phyloP scores from a whole-genome alignment of 208 protist species.

The Leishmania gerbilli region DNA sequence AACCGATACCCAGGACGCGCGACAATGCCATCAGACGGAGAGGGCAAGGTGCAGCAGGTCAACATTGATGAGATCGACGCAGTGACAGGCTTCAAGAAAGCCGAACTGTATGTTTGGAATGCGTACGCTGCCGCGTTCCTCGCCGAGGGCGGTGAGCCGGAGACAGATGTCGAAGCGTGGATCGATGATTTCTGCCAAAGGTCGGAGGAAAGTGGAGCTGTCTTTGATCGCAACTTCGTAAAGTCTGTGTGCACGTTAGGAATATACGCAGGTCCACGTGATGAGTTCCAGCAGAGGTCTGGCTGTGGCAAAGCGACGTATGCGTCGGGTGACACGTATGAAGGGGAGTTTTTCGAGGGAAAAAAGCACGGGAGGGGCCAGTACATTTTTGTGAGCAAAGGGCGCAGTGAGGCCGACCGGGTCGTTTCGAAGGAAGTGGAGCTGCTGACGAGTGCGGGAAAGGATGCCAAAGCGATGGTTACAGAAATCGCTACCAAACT shows the following conservation, averaged over 20 bases:
- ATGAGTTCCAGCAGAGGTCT: constrained; percentile 91
- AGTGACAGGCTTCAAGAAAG: constrained; percentile 78
- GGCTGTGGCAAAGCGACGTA: constrained; percentile 87
- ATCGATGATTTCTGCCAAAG: constrained; percentile 77
- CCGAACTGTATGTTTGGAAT: constrained; percentile 80
- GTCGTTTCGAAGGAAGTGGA: constrained; percentile 72
- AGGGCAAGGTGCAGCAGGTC: constrained; percentile 24
- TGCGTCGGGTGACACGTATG: constrained; percentile 83
- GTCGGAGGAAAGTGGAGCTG: constrained; percentile 55
- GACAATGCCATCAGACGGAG: constrained; percentile 13
- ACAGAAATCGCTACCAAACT: constrained; percentile 50
- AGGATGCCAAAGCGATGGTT: constrained; percentile 22
- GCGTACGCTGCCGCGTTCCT: constrained; percentile 69
- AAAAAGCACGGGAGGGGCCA: constrained; percentile 86
- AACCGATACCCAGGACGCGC: neutral
- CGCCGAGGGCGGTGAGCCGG: constrained; percentile 57
- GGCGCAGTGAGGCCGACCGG: constrained; percentile 74
- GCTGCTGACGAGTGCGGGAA: constrained; percentile 43
- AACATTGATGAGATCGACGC: constrained; percentile 87
- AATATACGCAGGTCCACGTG: constrained; percentile 86
- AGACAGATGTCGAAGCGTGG: constrained; percentile 78
- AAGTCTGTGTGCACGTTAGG: constrained; percentile 77
- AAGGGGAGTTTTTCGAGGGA: constrained; percentile 90
- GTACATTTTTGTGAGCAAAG: constrained; percentile 77
- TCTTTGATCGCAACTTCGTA: constrained; percentile 76